Percentiles rank a stretch among this genome's conserved stretches.
Conservation (phyloP, 345 rosid species). For the Noccaea bulbosa region DNA sequence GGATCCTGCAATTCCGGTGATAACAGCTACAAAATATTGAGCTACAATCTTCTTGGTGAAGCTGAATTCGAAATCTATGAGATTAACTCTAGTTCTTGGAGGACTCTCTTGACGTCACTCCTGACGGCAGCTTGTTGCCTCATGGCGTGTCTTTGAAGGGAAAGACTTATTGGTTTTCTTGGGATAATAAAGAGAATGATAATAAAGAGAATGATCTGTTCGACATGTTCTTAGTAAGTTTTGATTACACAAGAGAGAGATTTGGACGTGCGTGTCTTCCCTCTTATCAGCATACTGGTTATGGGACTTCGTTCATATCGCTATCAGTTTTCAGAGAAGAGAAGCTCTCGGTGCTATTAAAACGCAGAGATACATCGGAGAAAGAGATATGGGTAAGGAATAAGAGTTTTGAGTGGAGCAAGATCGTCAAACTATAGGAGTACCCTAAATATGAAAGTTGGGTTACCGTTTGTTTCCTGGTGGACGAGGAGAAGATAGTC, state of each 20-base stretch:
- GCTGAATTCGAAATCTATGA: too few species aligned
- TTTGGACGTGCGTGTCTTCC: not conserved
- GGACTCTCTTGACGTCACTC: not conserved
- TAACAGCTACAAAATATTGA: too few species aligned
- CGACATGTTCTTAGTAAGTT: not conserved
- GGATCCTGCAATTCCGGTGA: too few species aligned
- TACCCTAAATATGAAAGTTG: not conserved
- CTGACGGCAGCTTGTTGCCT: not conserved
- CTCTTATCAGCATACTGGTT: not conserved
- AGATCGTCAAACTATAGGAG: not conserved
- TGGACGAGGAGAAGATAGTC: too few species aligned
- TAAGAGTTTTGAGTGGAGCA: not conserved
- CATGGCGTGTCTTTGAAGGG: not conserved
- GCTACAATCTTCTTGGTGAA: too few species aligned
- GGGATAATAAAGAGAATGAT: not conserved
- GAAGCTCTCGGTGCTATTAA: not conserved
- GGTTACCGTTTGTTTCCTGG: too few species aligned
- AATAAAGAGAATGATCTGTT: not conserved
- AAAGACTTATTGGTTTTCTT: not conserved
- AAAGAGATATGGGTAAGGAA: not conserved
- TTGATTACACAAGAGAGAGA: not conserved
- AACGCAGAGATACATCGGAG: not conserved
- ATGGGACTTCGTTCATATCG: not conserved
- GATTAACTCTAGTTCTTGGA: too few species aligned
- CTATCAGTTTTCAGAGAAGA: not conserved